Conservation (phyloP, 2,329 filamentous ascomycete species). For the Hymenoscyphus linearis region DNA sequence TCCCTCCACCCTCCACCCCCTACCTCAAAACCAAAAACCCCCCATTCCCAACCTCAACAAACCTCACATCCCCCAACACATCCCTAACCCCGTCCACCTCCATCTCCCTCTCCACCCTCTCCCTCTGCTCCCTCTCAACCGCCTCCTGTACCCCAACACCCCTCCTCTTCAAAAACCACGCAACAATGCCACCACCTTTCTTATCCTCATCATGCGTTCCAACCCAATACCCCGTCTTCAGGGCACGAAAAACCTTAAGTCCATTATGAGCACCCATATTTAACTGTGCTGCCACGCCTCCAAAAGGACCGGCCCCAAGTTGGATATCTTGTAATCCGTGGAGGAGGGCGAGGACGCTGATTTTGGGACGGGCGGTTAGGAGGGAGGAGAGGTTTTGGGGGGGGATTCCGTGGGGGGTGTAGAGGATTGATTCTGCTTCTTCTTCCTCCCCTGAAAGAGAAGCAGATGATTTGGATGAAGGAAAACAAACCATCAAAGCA, state of each 20-base stretch:
- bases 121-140: constrained; percentile 24
- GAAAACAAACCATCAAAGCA: constrained; percentile 54
- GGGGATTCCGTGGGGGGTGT: constrained; percentile 59
- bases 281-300: constrained; percentile 47
- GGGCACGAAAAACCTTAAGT: constrained; percentile 46
- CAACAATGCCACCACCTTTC: constrained; percentile 51
- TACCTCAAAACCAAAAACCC: constrained; percentile 22
- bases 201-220: constrained; percentile 62
- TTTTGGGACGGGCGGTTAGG: constrained; percentile 37
- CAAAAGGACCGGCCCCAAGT: constrained; percentile 6
- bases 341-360: constrained; percentile 52
- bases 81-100: no score
- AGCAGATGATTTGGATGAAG: no score
- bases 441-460: no score
- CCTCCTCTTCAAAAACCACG: constrained; percentile 43
- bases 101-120: not conserved
- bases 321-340: constrained; percentile 60
- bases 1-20: not conserved
- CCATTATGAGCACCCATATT: constrained; percentile 61
- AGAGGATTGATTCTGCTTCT: constrained; percentile 51
- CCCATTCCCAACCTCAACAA: constrained; percentile 22
- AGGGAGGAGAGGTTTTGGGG: constrained; percentile 41
- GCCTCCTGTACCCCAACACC: constrained; percentile 41
- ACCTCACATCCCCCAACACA: constrained; percentile 19
- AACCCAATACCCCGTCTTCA: constrained; percentile 57